These are phyloP conservation scores for Aureococcus anophagefferens DNA, from an alignment of 108 stramenopile species.

Conservation along the genomic window DNA sequence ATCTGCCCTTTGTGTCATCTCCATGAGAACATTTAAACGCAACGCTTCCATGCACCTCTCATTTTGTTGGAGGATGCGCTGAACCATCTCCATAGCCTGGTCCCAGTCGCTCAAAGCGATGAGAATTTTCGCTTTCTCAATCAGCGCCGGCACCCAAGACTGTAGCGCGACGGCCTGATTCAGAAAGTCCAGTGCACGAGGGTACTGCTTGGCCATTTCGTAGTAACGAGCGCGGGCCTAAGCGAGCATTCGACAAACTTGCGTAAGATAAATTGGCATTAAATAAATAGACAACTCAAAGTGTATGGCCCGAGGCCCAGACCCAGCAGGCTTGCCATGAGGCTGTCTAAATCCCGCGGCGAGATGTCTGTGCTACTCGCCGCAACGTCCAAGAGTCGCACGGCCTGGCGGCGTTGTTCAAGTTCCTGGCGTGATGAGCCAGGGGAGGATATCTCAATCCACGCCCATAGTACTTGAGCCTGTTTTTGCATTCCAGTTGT, in stretches of 20 bases:
- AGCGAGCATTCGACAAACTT: no score
- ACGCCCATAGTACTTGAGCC: constrained; percentile 16
- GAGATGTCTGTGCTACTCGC: not conserved
- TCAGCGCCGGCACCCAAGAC: constrained; percentile 40
- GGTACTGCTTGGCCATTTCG: not conserved
- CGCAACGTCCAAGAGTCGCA: constrained; percentile 22
- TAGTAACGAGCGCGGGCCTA: not conserved
- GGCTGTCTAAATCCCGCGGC: constrained; percentile 31
- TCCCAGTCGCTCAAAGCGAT: constrained; percentile 41
- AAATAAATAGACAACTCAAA: no score
- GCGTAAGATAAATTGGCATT: no score
- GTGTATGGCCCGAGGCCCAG: no score
- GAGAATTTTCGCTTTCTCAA: constrained; percentile 37
- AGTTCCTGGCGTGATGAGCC: constrained; percentile 15
- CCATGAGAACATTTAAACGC: constrained; percentile 8
- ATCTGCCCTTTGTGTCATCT: constrained; percentile 17
- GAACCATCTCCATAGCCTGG: constrained; percentile 24
- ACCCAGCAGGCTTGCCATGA: constrained; percentile 41
- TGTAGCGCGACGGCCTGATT: constrained; percentile 35
- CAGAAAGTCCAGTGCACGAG: constrained; percentile 14
- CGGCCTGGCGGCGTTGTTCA: not conserved
- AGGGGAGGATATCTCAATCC: constrained; percentile 30
- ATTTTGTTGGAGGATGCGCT: constrained; percentile 17
- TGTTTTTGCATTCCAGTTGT: constrained; percentile 19
- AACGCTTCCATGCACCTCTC: constrained; percentile 8